Percentiles rank a stretch among this genome's conserved stretches.
Evolutionary conservation across 352 stramenopile genomes (phyloP).

Genomic region (Albugo candida): DNA sequence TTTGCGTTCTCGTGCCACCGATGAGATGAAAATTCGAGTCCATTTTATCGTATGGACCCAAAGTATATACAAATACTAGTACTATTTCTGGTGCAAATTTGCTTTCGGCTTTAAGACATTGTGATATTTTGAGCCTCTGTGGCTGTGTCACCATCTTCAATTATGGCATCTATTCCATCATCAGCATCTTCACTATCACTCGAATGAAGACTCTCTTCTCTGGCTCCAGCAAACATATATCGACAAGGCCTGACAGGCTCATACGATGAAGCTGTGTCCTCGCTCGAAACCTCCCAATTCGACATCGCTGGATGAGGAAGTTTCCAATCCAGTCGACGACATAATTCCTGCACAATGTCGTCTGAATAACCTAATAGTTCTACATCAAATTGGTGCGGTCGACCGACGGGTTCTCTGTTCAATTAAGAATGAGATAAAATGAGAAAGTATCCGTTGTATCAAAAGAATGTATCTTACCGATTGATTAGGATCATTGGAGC

Average conservation of each 20-base stretch:
- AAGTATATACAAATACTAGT: no score
- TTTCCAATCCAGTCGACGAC: constrained; percentile 50
- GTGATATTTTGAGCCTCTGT: no score
- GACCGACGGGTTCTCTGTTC: constrained; percentile 49
- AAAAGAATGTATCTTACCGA: constrained; percentile 12
- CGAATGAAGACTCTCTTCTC: constrained; percentile 25
- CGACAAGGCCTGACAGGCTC: constrained; percentile 49
- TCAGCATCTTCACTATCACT: no score
- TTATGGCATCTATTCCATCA: no score
- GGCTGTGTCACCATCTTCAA: no score
- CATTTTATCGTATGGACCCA: no score
- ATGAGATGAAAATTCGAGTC: no score
- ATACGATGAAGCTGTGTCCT: constrained; percentile 17
- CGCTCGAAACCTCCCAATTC: constrained; percentile 8
- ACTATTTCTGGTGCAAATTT: no score
- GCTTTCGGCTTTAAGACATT: no score
- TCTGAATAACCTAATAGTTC: constrained; percentile 70
- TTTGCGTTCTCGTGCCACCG: no score
- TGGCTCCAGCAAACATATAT: constrained; percentile 55
- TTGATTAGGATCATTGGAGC: constrained; percentile 77
- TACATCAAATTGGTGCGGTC: constrained; percentile 70
- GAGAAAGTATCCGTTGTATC: neutral
- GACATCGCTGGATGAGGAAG: constrained; percentile 31
- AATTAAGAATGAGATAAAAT: constrained; percentile 1
- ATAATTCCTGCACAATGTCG: constrained; percentile 68